phyloP scores from a whole-genome alignment of 225 moss, liverwort and hornwort species.

The Pleurozium schreberi region DNA sequence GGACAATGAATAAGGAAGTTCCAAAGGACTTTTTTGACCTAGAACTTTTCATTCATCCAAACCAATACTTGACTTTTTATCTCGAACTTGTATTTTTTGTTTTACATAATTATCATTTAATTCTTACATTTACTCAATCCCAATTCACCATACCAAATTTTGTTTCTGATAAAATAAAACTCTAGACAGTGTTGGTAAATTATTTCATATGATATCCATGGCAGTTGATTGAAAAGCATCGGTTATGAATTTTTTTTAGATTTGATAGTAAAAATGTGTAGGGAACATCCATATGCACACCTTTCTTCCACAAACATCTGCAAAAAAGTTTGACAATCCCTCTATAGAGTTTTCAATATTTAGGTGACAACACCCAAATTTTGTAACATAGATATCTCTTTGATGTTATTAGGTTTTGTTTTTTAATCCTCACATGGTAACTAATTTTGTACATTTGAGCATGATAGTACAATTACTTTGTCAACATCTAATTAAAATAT shows the following conservation, averaged over 20 bases:
- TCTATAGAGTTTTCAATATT: neutral
- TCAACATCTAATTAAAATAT: no score
- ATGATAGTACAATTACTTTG: no score
- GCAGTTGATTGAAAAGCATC: neutral
- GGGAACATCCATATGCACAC: neutral
- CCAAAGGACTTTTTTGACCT: rapidly evolving
- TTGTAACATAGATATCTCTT: neutral
- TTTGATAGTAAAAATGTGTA: neutral
- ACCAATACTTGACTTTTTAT: neutral
- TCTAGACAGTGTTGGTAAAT: neutral
- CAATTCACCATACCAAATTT: neutral
- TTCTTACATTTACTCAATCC: neutral
- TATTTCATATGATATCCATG: neutral
- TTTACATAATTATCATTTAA: neutral
- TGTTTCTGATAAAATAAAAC: neutral
- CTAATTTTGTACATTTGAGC: neutral
- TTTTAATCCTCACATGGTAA: neutral
- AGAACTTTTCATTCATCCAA: neutral
- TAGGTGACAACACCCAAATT: neutral
- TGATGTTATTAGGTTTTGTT: neutral
- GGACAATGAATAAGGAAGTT: rapidly evolving
- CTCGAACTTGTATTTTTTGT: neutral
- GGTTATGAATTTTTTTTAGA: neutral
- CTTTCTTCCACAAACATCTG: neutral
- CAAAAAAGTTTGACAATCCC: neutral